Evolutionary conservation across 129 eudicot species (phyloP).

Genomic region (Lonicera japonica): DNA sequence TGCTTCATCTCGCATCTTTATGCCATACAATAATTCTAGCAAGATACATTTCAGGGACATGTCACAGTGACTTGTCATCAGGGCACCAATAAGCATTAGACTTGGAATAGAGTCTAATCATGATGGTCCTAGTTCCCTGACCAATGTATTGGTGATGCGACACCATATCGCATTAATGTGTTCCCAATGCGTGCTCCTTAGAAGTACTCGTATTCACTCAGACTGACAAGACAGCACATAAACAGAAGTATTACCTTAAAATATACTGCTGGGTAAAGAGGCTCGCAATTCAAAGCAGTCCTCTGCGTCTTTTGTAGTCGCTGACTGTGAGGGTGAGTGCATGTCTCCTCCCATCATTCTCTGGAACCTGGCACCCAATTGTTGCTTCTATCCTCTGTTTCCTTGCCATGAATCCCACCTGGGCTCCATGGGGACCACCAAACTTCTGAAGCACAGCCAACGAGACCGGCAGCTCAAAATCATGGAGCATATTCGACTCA

Average conservation of each 20-base stretch:
- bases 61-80: too few species aligned
- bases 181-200: too few species aligned
- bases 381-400: slow-evolving; percentile 91
- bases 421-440: slow-evolving; percentile 82
- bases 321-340: slow-evolving; percentile 73
- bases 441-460: slow-evolving; percentile 66
- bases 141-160: too few species aligned
- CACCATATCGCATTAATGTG: too few species aligned
- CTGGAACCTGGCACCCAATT: slow-evolving; percentile 68
- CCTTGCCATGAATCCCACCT: slow-evolving; percentile 86
- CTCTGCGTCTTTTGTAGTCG: slow-evolving; percentile 91
- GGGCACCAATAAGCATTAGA: too few species aligned
- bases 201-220: background rate
- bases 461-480: slow-evolving; percentile 79
- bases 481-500: slow-evolving; percentile 61
- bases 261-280: background rate
- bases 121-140: too few species aligned
- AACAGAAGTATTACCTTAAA: background rate
- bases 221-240: background rate
- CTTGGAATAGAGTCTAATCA: too few species aligned
- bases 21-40: too few species aligned
- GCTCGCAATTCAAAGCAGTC: slow-evolving; percentile 51
- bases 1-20: too few species aligned
- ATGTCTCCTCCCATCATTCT: slow-evolving; percentile 89
- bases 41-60: too few species aligned